phyloP scores from a whole-genome alignment of 352 stramenopile species.

The Globisporangium irregulare region DNA sequence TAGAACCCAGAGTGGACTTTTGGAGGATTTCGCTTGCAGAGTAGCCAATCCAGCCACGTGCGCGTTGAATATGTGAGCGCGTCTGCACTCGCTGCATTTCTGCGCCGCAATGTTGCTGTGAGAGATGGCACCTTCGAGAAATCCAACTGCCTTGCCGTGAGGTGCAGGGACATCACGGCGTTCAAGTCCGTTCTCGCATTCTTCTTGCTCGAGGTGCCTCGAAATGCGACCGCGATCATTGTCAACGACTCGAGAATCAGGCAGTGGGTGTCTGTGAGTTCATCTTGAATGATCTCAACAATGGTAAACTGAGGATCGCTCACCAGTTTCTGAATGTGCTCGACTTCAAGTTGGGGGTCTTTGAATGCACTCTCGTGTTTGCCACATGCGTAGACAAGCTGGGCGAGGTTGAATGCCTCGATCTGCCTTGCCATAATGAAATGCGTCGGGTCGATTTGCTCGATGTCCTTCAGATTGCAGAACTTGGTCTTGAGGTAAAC shows the following conservation, averaged over 20 bases:
- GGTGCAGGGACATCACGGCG: slow-evolving; percentile 29
- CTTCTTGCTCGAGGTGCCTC: slow-evolving; percentile 40
- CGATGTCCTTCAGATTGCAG: slow-evolving; percentile 22
- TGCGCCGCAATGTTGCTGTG: not conserved
- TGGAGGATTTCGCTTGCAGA: slow-evolving; percentile 32
- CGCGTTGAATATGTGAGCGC: slow-evolving; percentile 3
- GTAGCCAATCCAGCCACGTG: slow-evolving; percentile 24
- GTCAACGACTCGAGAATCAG: slow-evolving; percentile 27
- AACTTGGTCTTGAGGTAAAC: slow-evolving; percentile 32
- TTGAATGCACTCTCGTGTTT: slow-evolving; percentile 27
- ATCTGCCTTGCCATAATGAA: slow-evolving; percentile 44
- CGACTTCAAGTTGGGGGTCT: slow-evolving; percentile 8
- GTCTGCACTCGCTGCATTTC: not conserved
- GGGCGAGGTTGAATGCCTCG: slow-evolving; percentile 43
- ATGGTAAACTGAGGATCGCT: slow-evolving; percentile 25
- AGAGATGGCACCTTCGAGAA: slow-evolving; percentile 19
- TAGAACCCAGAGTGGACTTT: slow-evolving; percentile 48
- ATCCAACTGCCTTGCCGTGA: slow-evolving; percentile 24
- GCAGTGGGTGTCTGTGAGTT: slow-evolving; percentile 39
- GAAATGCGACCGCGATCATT: slow-evolving; percentile 37
- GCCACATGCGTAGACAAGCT: slow-evolving; percentile 40
- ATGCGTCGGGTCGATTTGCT: slow-evolving; percentile 25
- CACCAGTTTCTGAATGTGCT: slow-evolving; percentile 28
- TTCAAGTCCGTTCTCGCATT: slow-evolving; percentile 42
- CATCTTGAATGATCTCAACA: slow-evolving; percentile 31